Percentiles rank a stretch among this genome's conserved stretches.
phyloP scores from a whole-genome alignment of 2,329 filamentous ascomycete species.

The Alternaria sp. region DNA sequence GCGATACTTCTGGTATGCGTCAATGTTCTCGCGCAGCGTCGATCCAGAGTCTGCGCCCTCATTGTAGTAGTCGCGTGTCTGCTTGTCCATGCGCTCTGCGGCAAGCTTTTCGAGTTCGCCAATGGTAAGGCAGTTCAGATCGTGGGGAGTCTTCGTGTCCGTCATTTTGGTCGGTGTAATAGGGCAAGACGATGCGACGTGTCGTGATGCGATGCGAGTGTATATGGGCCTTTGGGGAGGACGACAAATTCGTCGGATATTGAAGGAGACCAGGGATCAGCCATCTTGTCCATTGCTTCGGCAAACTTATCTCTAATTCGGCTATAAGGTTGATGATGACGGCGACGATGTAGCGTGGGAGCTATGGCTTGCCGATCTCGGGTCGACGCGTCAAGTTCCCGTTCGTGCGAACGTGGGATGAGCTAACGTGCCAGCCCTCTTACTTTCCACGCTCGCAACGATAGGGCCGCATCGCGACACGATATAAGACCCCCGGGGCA shows the following conservation, averaged over 20 bases:
- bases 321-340: constrained; percentile 19
- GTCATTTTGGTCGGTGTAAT: constrained; percentile 12
- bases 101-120: constrained; percentile 33
- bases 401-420: constrained; percentile 7
- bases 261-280: not conserved
- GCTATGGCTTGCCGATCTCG: constrained; percentile 22
- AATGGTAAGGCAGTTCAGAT: constrained; percentile 39
- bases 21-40: constrained; percentile 35
- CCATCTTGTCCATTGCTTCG: not conserved
- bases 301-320: constrained; percentile 5
- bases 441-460: no score
- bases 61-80: constrained; percentile 39
- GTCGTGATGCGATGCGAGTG: not conserved
- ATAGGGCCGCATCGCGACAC: no score
- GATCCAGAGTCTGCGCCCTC: constrained; percentile 32
- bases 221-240: not conserved
- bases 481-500: no score
- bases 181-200: not conserved
- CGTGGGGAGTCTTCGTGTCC: constrained; percentile 17
- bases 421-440: no score
- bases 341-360: constrained; percentile 11
- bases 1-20: constrained; percentile 40
- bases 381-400: not conserved
- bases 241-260: not conserved
- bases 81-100: constrained; percentile 39